Conservation (phyloP, 768 basidiomycete species). For the Lentinula sp. region DNA sequence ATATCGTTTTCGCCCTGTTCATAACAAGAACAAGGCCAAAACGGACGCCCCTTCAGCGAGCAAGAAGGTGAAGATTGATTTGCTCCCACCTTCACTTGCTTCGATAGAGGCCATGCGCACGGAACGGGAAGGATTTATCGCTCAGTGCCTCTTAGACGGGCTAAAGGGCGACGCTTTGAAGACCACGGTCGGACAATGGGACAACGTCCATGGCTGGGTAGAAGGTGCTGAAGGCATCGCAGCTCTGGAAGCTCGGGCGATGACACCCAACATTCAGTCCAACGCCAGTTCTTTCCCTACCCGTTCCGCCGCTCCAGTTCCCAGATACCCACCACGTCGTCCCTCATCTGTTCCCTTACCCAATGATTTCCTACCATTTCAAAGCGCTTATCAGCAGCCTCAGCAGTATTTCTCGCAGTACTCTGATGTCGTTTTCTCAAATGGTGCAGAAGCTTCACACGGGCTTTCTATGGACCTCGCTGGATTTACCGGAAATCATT, state of each 20-base stretch:
- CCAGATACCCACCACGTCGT: constrained; percentile 37
- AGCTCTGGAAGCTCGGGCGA: not conserved
- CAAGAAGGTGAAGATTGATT: not conserved
- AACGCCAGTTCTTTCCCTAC: not conserved
- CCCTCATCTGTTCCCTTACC: constrained; percentile 62
- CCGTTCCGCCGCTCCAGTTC: not conserved
- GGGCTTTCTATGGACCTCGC: constrained; percentile 37
- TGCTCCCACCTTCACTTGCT: constrained; percentile 6
- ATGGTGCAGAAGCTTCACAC: constrained; percentile 28
- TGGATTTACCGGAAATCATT: constrained; percentile 14
- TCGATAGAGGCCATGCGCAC: constrained; percentile 4
- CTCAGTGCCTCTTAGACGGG: constrained; percentile 6
- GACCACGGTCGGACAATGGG: not conserved
- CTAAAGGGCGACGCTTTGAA: constrained; percentile 3
- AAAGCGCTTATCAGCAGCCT: not conserved
- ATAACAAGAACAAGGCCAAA: constrained; percentile 38
- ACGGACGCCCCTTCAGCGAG: constrained; percentile 10
- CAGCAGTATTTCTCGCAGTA: constrained; percentile 1
- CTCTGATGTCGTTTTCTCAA: constrained; percentile 35
- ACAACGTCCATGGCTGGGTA: not conserved
- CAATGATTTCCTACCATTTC: constrained; percentile 20
- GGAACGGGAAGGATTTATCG: not conserved
- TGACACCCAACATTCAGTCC: constrained; percentile 3
- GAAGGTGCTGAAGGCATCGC: constrained; percentile 2
- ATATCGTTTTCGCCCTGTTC: constrained; percentile 51